Evolutionary conservation across 495 filamentous ascomycete species (phyloP).

Genomic region (Trichoderma virens): DNA sequence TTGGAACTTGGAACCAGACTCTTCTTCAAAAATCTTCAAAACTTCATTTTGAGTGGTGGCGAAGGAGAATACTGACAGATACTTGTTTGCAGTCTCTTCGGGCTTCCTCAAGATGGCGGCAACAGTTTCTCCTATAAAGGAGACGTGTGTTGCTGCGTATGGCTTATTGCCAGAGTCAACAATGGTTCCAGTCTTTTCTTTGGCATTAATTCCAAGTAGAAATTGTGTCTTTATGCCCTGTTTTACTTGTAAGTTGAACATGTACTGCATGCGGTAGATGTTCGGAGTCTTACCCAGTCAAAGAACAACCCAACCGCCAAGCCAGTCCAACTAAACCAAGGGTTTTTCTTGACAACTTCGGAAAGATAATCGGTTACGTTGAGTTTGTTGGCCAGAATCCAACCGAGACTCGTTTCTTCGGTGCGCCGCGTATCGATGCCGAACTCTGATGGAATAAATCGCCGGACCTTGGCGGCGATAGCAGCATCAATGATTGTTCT

Average conservation of each 20-base stretch:
- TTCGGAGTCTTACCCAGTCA: constrained; percentile 33
- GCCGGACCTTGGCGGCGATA: constrained; percentile 42
- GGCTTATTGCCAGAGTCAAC: constrained; percentile 47
- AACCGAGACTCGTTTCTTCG: constrained; percentile 26
- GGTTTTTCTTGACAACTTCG: constrained; percentile 27
- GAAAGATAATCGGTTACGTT: constrained; percentile 40
- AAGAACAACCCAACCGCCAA: constrained; percentile 45
- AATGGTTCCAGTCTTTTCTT: constrained; percentile 35
- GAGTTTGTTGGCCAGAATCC: constrained; percentile 43
- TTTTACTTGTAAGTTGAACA: neutral
- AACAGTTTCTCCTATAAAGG: constrained; percentile 41
- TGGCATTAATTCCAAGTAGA: constrained; percentile 31
- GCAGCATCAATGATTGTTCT: constrained; percentile 49
- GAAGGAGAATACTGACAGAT: constrained; percentile 41
- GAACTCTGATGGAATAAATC: constrained; percentile 56
- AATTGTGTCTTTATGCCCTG: constrained; percentile 34
- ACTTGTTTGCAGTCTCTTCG: constrained; percentile 46
- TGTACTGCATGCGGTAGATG: constrained; percentile 11
- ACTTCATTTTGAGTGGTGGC: constrained; percentile 49
- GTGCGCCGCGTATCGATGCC: constrained; percentile 40
- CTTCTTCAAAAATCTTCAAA: constrained; percentile 39
- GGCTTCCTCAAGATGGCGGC: constrained; percentile 42
- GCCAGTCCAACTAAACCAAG: constrained; percentile 42
- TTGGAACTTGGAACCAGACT: constrained; percentile 31
- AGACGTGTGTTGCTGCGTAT: constrained; percentile 40